Evolutionary conservation across 2,329 filamentous ascomycete species (phyloP).

Genomic region (Diaporthe citrichinensis): DNA sequence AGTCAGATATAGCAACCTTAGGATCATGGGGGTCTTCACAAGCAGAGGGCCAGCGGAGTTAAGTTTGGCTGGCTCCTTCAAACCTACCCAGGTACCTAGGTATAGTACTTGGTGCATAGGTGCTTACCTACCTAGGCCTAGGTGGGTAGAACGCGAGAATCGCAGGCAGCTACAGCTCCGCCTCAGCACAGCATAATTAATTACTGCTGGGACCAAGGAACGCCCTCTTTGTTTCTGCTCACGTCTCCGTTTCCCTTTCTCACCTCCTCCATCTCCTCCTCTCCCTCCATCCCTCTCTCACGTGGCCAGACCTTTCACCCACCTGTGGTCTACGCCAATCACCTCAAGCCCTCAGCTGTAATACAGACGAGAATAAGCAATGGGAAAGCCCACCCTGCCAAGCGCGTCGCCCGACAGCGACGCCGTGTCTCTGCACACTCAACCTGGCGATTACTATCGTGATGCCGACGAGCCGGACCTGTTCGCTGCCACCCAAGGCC

Average conservation of each 20-base stretch:
- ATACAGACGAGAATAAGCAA: conserved; percentile 31
- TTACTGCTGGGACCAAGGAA: neutral
- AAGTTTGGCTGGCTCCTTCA: neutral
- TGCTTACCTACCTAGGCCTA: too few relatives aligned
- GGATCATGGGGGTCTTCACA: neutral
- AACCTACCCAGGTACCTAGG: neutral
- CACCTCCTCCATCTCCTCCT: neutral
- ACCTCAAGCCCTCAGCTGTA: neutral
- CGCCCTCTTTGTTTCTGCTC: neutral
- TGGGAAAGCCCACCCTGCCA: conserved; percentile 47
- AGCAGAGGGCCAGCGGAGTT: neutral
- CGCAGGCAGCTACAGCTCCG: neutral
- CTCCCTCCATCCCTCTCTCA: neutral
- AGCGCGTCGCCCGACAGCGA: conserved; percentile 44
- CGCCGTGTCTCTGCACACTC: conserved; percentile 49
- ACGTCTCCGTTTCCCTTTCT: neutral
- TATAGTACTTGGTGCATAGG: too few relatives aligned
- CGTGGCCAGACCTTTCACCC: conserved; percentile 7
- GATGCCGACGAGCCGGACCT: conserved; percentile 56
- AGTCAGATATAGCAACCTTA: neutral
- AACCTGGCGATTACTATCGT: conserved; percentile 49
- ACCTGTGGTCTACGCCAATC: neutral
- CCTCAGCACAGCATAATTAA: neutral
- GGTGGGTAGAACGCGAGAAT: neutral
- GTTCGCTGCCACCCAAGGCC: neutral